phyloP scores from a whole-genome alignment of 2,329 filamentous ascomycete species.

The Celoporthe dispersa region DNA sequence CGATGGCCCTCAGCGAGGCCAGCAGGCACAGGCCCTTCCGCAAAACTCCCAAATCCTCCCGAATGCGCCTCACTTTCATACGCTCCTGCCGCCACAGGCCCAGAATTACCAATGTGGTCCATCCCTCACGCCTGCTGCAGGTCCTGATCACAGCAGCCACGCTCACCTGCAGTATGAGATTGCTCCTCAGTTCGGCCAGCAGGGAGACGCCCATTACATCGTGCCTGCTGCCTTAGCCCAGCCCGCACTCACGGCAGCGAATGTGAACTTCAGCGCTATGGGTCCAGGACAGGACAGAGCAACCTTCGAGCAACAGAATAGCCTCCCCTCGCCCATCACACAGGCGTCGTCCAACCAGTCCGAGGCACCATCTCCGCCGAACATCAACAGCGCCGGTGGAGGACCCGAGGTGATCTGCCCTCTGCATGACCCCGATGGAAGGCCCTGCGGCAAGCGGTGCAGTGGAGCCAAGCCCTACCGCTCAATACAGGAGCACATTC shows the following conservation, averaged over 20 bases:
- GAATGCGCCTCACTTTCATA: not conserved
- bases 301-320: not conserved
- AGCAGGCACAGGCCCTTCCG: not conserved
- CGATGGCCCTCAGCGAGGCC: not conserved
- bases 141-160: not conserved
- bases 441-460: slow-evolving; percentile 24
- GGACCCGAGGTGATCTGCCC: slow-evolving; percentile 23
- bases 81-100: not conserved
- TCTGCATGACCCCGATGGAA: slow-evolving; percentile 18
- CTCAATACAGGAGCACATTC: slow-evolving; percentile 99
- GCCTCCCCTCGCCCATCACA: slow-evolving; percentile 6
- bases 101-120: not conserved
- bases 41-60: not conserved
- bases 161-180: not conserved
- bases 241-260: not conserved
- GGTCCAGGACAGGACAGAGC: not conserved
- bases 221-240: not conserved
- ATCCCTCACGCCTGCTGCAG: not conserved
- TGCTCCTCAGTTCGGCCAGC: slow-evolving; percentile 2
- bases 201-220: slow-evolving; percentile 1
- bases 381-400: not conserved
- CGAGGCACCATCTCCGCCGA: not conserved
- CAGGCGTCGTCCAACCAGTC: slow-evolving; percentile 11
- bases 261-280: not conserved
- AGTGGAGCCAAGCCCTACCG: slow-evolving; percentile 60